Percentiles rank a stretch among this genome's conserved stretches.
phyloP scores from a whole-genome alignment of 257 asterid species.

The Nicotiana attenuata region DNA sequence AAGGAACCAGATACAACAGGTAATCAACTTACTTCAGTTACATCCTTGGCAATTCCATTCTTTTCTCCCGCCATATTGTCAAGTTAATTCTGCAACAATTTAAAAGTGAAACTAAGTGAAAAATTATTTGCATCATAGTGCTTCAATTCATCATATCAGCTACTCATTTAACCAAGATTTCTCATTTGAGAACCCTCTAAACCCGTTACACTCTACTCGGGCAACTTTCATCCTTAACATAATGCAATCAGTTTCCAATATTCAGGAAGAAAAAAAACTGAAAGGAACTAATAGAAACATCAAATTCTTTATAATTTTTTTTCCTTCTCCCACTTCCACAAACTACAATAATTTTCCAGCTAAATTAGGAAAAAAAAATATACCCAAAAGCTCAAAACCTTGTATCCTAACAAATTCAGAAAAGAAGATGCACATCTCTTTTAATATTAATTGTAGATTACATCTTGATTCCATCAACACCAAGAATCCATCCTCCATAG shows the following conservation, averaged over 20 bases:
- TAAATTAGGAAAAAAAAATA: neutral
- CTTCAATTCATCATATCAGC: neutral
- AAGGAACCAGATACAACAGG: constrained; percentile 7
- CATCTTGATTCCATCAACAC: neutral
- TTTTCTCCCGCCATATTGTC: constrained; percentile 55
- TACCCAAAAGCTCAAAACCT: neutral
- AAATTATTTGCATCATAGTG: neutral
- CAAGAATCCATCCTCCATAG: neutral
- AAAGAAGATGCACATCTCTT: neutral
- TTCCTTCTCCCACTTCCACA: neutral
- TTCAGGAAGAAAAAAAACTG: neutral
- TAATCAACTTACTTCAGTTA: constrained; percentile 68
- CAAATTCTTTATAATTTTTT: neutral
- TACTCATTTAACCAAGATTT: neutral
- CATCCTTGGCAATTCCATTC: constrained; percentile 80
- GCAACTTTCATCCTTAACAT: neutral
- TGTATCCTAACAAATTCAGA: neutral
- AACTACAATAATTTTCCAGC: constrained; percentile 3
- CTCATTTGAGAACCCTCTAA: neutral
- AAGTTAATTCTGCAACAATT: constrained; percentile 29
- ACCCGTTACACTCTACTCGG: neutral
- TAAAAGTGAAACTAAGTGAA: neutral
- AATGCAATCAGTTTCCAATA: neutral
- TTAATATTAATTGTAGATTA: neutral
- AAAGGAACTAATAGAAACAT: neutral